phyloP scores from a whole-genome alignment of 208 protist species.

The Angomonas deanei region DNA sequence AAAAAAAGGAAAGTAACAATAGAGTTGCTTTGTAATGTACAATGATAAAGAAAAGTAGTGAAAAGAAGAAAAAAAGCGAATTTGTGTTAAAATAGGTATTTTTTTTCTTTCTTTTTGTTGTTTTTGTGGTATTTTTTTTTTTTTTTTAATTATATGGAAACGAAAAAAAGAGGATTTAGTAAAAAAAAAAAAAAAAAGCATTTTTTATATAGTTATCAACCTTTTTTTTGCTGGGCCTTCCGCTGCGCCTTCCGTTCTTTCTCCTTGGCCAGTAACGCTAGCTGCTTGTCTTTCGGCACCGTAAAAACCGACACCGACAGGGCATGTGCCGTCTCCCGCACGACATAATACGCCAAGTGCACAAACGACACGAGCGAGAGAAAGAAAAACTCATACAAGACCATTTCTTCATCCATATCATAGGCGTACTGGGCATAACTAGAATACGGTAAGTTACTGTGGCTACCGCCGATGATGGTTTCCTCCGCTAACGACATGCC shows the following conservation, averaged over 20 bases:
- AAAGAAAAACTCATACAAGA: conserved; percentile 60
- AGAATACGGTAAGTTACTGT: not conserved
- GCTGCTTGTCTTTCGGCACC: conserved; percentile 48
- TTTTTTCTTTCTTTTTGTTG: conserved; percentile 5
- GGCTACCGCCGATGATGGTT: not conserved
- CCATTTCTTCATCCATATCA: conserved; percentile 44
- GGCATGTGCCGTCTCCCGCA: conserved; percentile 32
- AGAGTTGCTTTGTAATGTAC: not conserved
- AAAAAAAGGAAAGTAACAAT: not conserved
- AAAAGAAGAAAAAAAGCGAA: conserved; percentile 8
- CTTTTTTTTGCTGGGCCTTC: not conserved
- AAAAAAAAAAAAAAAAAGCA: conserved; percentile 8
- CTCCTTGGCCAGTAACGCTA: conserved; percentile 14
- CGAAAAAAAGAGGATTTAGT: not conserved
- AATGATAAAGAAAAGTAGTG: conserved; percentile 1
- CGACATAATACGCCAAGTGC: conserved; percentile 47
- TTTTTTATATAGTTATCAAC: not conserved
- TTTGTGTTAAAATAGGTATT: not conserved
- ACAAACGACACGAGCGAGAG: conserved; percentile 43
- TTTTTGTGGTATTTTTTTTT: conserved; percentile 9
- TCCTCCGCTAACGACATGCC: not conserved
- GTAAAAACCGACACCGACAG: conserved; percentile 55
- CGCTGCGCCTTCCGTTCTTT: conserved; percentile 2
- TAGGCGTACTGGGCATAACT: conserved; percentile 25
- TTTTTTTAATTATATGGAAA: conserved; percentile 2